phyloP scores from a whole-genome alignment of 768 basidiomycete genomes.

The Agrocybe pediades region DNA sequence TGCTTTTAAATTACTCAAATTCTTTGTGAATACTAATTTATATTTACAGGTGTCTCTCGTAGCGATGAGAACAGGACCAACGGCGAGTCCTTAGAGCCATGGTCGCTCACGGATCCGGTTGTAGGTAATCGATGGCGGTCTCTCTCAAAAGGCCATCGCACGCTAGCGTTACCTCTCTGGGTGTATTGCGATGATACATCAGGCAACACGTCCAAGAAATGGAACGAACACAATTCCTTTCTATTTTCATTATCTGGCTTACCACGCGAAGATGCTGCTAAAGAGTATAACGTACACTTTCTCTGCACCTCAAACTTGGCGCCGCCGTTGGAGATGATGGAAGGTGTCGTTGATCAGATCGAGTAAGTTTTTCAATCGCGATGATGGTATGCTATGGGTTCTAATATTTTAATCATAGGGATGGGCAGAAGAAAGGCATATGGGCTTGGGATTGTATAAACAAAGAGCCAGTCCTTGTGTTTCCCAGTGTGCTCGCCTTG shows the following conservation, averaged over 20 bases:
- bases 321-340: constrained; percentile 44
- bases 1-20: too few relatives aligned
- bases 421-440: constrained; percentile 29
- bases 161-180: constrained; percentile 35
- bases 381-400: background rate
- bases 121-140: constrained; percentile 26
- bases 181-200: constrained; percentile 47
- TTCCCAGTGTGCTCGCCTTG: constrained; percentile 31
- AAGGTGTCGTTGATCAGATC: constrained; percentile 33
- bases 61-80: background rate
- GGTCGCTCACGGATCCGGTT: constrained; percentile 6
- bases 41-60: background rate
- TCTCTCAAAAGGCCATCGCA: constrained; percentile 29
- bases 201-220: constrained; percentile 47
- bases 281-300: constrained; percentile 42
- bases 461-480: constrained; percentile 29
- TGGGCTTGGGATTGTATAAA: constrained; percentile 37
- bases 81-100: background rate
- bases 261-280: constrained; percentile 24
- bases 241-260: constrained; percentile 39
- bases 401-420: constrained; percentile 16
- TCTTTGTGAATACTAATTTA: background rate
- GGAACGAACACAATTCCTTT: constrained; percentile 46
- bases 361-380: constrained; percentile 25
- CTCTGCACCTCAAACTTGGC: constrained; percentile 42